Conservation (phyloP, 2,329 filamentous ascomycete species). For the Botrytis fragariae region DNA sequence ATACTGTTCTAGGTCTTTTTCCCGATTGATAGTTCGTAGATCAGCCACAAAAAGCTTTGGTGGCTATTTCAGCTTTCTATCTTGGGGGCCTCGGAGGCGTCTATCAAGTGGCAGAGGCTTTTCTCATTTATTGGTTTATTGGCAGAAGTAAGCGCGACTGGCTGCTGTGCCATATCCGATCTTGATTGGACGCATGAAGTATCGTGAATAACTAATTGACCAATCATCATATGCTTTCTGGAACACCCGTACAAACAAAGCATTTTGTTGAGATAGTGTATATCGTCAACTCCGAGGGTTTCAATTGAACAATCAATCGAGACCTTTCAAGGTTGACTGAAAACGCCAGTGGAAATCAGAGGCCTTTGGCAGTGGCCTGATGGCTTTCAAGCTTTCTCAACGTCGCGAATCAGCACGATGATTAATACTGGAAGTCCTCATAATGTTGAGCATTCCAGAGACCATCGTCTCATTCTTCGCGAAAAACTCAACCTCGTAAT, state of each 20-base stretch:
- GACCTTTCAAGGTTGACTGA: background rate
- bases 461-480: slow-evolving; percentile 17
- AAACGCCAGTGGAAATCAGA: background rate
- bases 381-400: slow-evolving; percentile 7
- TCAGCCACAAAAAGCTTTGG: background rate
- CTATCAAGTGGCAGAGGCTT: slow-evolving; percentile 10
- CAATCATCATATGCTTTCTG: background rate
- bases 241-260: slow-evolving; percentile 3
- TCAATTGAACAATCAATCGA: slow-evolving; percentile 9
- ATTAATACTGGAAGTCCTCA: background rate
- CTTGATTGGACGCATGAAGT: slow-evolving; percentile 3
- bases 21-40: background rate
- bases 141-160: slow-evolving; percentile 13
- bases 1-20: background rate
- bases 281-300: background rate
- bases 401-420: background rate
- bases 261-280: slow-evolving; percentile 6
- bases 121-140: slow-evolving; percentile 14
- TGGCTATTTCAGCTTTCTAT: slow-evolving; percentile 7
- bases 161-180: background rate
- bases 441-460: slow-evolving; percentile 16
- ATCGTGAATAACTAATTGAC: background rate
- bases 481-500: background rate
- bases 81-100: background rate
- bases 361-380: background rate